A percentile compares a stretch with the other conserved stretches of the same genome.
phyloP scores from a whole-genome alignment of 129 eudicot species.

The Tagetes erecta region DNA sequence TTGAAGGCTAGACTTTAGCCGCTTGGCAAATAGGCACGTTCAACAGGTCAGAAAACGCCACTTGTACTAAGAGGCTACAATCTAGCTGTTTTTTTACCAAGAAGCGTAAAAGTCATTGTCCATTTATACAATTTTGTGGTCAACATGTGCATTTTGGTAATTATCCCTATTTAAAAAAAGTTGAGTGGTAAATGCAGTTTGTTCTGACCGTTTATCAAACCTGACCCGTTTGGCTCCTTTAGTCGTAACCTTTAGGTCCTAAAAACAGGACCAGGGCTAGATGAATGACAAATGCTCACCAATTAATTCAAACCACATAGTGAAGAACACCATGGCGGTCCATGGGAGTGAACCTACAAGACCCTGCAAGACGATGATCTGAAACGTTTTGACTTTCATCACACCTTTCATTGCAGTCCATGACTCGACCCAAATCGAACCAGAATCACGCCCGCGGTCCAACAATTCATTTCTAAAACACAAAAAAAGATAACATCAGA shows the following conservation, averaged over 20 bases:
- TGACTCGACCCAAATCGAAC: conserved; percentile 75
- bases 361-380: conserved; percentile 92
- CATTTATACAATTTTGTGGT: too few relatives aligned
- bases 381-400: conserved; percentile 79
- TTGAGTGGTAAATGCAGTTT: neutral
- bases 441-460: conserved; percentile 38
- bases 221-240: neutral
- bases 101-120: too few relatives aligned
- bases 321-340: conserved; percentile 96
- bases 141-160: too few relatives aligned
- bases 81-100: too few relatives aligned
- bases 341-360: conserved; percentile 94
- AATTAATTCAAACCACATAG: conserved; percentile 88
- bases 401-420: conserved; percentile 85
- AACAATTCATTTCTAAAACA: conserved; percentile 57
- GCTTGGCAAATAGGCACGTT: too few relatives aligned
- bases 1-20: too few relatives aligned
- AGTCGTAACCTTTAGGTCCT: neutral
- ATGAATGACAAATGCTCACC: conserved; percentile 56
- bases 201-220: neutral
- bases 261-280: neutral
- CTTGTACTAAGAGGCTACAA: too few relatives aligned
- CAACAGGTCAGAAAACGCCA: too few relatives aligned
- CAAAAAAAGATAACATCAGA: neutral
- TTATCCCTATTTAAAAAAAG: too few relatives aligned